These are phyloP conservation scores for Micractinium sp. DNA, from an alignment of 139 green algal genomes.

Conservation along the genomic window DNA sequence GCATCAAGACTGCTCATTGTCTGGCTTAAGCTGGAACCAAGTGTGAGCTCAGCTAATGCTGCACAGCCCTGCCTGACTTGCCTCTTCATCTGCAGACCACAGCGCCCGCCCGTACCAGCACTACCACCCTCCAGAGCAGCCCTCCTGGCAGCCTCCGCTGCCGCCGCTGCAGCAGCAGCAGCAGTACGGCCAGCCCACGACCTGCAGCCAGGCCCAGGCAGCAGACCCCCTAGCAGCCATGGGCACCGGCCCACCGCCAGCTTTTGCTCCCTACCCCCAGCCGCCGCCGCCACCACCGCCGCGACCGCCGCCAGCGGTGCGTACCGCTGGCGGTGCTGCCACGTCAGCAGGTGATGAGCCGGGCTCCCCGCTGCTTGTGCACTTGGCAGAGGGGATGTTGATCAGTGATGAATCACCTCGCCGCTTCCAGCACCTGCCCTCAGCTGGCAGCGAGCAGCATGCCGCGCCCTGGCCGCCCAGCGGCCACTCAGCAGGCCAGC, in stretches of 20 bases:
- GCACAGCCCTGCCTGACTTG: not conserved
- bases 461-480: too few species aligned
- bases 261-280: not conserved
- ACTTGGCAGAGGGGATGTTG: not conserved
- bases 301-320: not conserved
- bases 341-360: not conserved
- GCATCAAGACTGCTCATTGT: too few species aligned
- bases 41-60: not conserved
- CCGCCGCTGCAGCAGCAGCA: not conserved
- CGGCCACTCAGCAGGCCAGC: not conserved
- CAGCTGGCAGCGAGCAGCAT: not conserved
- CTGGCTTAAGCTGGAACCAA: too few species aligned
- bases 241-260: not conserved
- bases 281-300: not conserved
- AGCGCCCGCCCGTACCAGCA: not conserved
- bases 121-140: not conserved
- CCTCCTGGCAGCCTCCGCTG: not conserved
- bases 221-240: not conserved
- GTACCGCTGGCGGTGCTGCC: not conserved
- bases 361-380: slow-evolving; percentile 8
- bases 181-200: not conserved
- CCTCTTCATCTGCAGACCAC: not conserved
- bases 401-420: not conserved
- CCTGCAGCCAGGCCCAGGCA: not conserved
- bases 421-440: not conserved